Conservation (phyloP, 1,139 yeast species). For the Geotrichum restrictum region DNA sequence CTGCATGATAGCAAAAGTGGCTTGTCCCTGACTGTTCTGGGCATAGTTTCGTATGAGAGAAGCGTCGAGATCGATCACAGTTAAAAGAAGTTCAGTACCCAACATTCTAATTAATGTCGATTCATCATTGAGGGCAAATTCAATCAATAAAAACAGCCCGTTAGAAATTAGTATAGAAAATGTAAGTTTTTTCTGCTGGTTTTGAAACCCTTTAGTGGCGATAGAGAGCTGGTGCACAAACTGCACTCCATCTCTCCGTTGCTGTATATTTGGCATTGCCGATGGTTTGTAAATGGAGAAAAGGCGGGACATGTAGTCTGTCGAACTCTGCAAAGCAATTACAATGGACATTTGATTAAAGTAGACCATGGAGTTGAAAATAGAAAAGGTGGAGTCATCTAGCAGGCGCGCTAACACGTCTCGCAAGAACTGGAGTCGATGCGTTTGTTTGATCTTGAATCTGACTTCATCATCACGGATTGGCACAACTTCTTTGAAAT, state of each 20-base stretch:
- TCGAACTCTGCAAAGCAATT: conserved; percentile 54
- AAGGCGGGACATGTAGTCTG: conserved; percentile 46
- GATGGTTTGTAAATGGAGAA: conserved; percentile 50
- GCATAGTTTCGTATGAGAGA: conserved; percentile 45
- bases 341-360: conserved; percentile 68
- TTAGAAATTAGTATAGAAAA: conserved; percentile 59
- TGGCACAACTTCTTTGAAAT: conserved; percentile 70
- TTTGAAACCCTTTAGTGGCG: conserved; percentile 66
- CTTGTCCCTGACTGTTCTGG: neutral
- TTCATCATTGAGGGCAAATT: conserved; percentile 61
- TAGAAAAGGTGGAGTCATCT: conserved; percentile 71
- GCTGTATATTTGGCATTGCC: conserved; percentile 6
- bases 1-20: conserved; percentile 6
- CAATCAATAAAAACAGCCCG: conserved; percentile 68
- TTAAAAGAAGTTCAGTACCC: conserved; percentile 79
- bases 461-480: conserved; percentile 49
- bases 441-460: conserved; percentile 64
- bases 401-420: conserved; percentile 78
- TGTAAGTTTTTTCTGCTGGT: conserved; percentile 60
- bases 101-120: conserved; percentile 53
- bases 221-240: conserved; percentile 75
- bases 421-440: conserved; percentile 70
- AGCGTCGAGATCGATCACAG: conserved; percentile 82
- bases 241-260: conserved; percentile 61
- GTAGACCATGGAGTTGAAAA: conserved; percentile 62